Percentiles rank a stretch among this genome's conserved stretches.
Evolutionary conservation across 2,329 filamentous ascomycete species (phyloP).

Genomic region (Sarocladium brachiariae): DNA sequence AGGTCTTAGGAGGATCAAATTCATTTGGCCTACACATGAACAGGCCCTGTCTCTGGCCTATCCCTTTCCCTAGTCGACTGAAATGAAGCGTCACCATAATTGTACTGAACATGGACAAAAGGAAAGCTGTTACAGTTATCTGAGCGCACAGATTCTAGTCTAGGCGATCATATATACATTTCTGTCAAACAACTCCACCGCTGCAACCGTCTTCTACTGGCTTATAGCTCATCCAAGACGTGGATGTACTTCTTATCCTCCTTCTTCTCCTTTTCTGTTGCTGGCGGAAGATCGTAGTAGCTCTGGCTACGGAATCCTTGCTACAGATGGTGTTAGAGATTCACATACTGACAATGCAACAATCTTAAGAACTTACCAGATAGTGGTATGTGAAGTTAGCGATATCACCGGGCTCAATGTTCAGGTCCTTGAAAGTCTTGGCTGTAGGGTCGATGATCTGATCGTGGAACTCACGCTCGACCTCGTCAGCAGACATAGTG

Average conservation of each 20-base stretch:
- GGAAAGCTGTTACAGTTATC: constrained; percentile 24
- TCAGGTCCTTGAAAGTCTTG: constrained; percentile 93
- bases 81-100: constrained; percentile 5
- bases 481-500: constrained; percentile 71
- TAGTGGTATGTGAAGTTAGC: constrained; percentile 88
- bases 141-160: constrained; percentile 21
- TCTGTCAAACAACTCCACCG: constrained; percentile 9
- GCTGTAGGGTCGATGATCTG: constrained; percentile 84
- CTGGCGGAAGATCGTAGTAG: constrained; percentile 89
- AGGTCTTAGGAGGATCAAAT: too few relatives aligned
- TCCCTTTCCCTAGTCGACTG: too few relatives aligned
- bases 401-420: constrained; percentile 82
- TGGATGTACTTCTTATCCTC: constrained; percentile 98
- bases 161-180: constrained; percentile 26
- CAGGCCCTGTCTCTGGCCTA: too few relatives aligned
- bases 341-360: not conserved
- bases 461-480: constrained; percentile 89
- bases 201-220: constrained; percentile 15
- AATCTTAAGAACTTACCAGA: constrained; percentile 53
- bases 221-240: constrained; percentile 79
- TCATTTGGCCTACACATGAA: too few relatives aligned
- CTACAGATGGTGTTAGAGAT: constrained; percentile 39
- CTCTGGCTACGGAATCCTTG: constrained; percentile 84
- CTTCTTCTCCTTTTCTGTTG: constrained; percentile 87
- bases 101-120: constrained; percentile 12